Conservation (phyloP, 139 green algal genomes). For the Edaphochlamys debaryana region DNA sequence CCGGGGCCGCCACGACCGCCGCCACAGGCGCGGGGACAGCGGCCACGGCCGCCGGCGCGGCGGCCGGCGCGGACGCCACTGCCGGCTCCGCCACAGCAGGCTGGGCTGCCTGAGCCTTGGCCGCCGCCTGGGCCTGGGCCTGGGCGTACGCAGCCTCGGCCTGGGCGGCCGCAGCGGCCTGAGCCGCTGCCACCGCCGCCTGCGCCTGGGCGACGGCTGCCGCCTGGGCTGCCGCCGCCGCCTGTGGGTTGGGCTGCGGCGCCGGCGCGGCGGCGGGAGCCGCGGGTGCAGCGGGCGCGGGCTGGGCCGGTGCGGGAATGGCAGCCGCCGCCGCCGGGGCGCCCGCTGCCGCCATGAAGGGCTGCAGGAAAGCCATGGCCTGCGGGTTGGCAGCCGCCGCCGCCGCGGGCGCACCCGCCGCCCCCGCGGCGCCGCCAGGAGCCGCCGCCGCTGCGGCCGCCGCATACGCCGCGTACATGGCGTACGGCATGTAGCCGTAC, state of each 20-base stretch:
- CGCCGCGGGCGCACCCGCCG: not conserved
- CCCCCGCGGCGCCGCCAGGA: not conserved
- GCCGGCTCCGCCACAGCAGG: not conserved
- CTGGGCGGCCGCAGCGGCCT: not conserved
- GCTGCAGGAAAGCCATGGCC: not conserved
- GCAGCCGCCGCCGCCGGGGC: not conserved
- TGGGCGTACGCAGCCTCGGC: not conserved
- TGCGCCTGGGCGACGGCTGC: not conserved
- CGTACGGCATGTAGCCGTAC: slow-evolving; percentile 30
- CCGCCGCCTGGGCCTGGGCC: not conserved
- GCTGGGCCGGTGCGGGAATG: not conserved
- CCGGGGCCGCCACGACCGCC: not conserved
- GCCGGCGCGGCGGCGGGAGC: no score
- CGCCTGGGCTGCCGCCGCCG: not conserved
- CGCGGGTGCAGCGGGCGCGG: not conserved
- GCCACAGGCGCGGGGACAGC: not conserved
- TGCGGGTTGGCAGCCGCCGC: not conserved
- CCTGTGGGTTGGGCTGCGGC: not conserved
- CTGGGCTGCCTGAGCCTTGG: not conserved
- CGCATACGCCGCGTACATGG: slow-evolving; percentile 4
- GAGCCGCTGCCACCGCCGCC: no score
- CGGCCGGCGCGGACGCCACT: not conserved
- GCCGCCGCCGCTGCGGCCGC: not conserved
- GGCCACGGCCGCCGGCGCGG: not conserved
- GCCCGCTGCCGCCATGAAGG: no score